These are phyloP conservation scores for Aspergillus egyptiacus DNA, from an alignment of 495 filamentous ascomycete species.

Conservation along the genomic window DNA sequence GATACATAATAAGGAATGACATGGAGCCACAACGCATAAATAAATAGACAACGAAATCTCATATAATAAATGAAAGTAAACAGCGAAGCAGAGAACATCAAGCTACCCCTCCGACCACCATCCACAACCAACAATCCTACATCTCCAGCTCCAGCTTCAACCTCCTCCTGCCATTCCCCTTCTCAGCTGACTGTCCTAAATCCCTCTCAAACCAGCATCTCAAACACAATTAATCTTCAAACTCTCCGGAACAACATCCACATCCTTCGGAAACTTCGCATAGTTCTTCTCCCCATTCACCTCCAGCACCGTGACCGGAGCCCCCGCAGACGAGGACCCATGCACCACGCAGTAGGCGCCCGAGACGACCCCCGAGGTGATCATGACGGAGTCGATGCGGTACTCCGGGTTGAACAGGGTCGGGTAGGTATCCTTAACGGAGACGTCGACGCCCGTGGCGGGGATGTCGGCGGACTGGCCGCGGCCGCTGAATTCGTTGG, in stretches of 20 bases:
- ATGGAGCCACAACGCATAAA: too few species aligned
- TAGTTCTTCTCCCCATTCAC: background rate
- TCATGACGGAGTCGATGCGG: conserved; percentile 1
- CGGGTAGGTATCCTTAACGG: background rate
- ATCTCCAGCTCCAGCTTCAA: too few species aligned
- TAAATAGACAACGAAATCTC: too few species aligned
- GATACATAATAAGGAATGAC: too few species aligned
- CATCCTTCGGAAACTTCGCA: background rate
- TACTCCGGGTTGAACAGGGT: background rate
- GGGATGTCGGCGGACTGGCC: background rate
- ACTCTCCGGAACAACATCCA: background rate
- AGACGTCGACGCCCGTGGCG: background rate
- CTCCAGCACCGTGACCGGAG: background rate
- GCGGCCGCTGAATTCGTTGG: background rate
- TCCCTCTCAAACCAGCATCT: too few species aligned
- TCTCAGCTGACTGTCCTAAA: too few species aligned
- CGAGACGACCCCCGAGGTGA: background rate
- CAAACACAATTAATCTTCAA: background rate
- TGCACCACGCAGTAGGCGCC: background rate
- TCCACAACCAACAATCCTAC: too few species aligned
- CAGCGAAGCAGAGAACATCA: too few species aligned
- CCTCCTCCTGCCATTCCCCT: too few species aligned
- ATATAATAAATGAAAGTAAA: too few species aligned
- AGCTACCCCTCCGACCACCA: too few species aligned
- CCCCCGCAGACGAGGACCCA: background rate